Conservation (phyloP, 495 filamentous ascomycete genomes). For the Neurospora tetrasperma region DNA sequence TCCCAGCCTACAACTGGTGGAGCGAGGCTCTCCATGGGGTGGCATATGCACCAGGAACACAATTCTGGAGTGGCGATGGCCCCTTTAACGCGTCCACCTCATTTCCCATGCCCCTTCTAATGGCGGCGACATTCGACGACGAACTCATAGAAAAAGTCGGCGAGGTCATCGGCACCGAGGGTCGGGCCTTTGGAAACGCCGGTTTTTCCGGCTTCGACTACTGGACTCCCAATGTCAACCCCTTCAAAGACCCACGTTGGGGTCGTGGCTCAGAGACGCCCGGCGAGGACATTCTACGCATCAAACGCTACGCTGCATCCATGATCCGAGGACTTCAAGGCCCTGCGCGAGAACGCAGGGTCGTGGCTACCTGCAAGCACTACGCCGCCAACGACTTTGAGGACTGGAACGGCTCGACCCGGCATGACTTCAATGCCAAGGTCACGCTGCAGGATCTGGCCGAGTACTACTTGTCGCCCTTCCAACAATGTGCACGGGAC, state of each 20-base stretch:
- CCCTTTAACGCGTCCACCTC: conserved; percentile 33
- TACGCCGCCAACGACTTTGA: conserved; percentile 34
- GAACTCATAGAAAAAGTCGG: conserved; percentile 30
- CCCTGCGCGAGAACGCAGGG: background rate
- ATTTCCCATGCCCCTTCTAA: conserved; percentile 35
- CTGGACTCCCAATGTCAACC: background rate
- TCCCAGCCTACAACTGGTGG: conserved; percentile 41
- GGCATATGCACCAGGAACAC: conserved; percentile 24
- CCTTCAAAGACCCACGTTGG: conserved; percentile 34
- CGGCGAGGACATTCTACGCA: conserved; percentile 31
- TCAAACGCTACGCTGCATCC: conserved; percentile 28
- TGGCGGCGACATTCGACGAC: conserved; percentile 39
- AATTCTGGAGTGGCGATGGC: conserved; percentile 14
- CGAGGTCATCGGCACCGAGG: conserved; percentile 46
- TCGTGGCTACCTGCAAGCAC: conserved; percentile 31
- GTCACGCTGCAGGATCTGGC: conserved; percentile 34
- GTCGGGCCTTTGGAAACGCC: conserved; percentile 56
- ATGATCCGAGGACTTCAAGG: conserved; percentile 24
- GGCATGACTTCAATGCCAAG: conserved; percentile 27
- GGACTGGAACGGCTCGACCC: conserved; percentile 7
- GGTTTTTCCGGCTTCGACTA: conserved; percentile 47
- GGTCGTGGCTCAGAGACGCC: conserved; percentile 23
- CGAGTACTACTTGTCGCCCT: conserved; percentile 39
- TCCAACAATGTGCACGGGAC: conserved; percentile 36
- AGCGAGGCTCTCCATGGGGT: conserved; percentile 42